A percentile compares a stretch with the other conserved stretches of the same genome.
These are phyloP conservation scores for Cnidoscolus chayamansa DNA, from an alignment of 441 rosid species.

Conservation along the genomic window DNA sequence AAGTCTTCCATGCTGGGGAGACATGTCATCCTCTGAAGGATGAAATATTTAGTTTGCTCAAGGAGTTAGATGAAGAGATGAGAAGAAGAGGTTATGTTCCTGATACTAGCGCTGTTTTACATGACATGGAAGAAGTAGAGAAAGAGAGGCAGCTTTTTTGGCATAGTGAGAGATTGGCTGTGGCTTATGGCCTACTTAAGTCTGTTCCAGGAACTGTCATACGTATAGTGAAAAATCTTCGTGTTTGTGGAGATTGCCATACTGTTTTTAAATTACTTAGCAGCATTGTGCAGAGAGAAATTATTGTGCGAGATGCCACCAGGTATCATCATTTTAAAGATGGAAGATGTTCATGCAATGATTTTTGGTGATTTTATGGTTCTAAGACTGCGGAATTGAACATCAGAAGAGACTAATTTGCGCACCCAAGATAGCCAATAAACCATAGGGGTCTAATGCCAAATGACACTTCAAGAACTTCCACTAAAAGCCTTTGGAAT, in stretches of 20 bases:
- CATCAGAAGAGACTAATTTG: slow-evolving; percentile 28
- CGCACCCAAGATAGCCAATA: slow-evolving; percentile 30
- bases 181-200: slow-evolving; percentile 69
- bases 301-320: slow-evolving; percentile 60
- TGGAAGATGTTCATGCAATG: slow-evolving; percentile 69
- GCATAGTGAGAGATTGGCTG: slow-evolving; percentile 79
- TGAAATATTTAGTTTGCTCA: slow-evolving; percentile 46
- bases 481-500: slow-evolving; percentile 41
- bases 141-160: slow-evolving; percentile 68
- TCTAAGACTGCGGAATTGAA: slow-evolving; percentile 22
- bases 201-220: slow-evolving; percentile 48
- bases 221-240: slow-evolving; percentile 62
- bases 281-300: slow-evolving; percentile 46
- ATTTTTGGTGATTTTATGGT: slow-evolving; percentile 51
- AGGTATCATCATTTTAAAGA: slow-evolving; percentile 69
- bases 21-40: slow-evolving; percentile 49
- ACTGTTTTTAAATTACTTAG: slow-evolving; percentile 54
- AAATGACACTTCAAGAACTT: slow-evolving; percentile 45
- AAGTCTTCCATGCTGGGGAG: slow-evolving; percentile 71
- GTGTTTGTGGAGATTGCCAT: slow-evolving; percentile 77
- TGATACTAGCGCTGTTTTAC: slow-evolving; percentile 56
- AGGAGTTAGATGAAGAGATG: slow-evolving; percentile 56
- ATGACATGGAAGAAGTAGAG: slow-evolving; percentile 67
- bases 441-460: slow-evolving; percentile 28
- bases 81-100: slow-evolving; percentile 70